phyloP scores from a whole-genome alignment of 1,284 basidiomycete species.

The Puccinia horiana region DNA sequence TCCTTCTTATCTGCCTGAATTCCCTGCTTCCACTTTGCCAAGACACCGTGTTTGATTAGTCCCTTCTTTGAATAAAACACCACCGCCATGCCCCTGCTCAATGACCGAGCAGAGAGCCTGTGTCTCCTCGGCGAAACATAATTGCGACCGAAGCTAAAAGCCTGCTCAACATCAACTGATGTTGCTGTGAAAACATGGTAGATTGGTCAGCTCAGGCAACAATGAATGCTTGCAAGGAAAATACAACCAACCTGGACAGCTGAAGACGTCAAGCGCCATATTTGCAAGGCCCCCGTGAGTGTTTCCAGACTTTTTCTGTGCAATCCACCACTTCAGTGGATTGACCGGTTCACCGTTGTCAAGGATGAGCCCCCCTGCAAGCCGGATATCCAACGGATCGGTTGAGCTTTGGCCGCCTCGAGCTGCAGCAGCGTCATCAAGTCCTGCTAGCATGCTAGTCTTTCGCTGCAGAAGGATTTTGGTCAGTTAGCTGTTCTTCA shows the following conservation, averaged over 20 bases:
- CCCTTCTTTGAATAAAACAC: neutral
- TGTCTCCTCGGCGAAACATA: neutral
- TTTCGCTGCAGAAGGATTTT: no score
- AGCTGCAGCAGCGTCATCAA: neutral
- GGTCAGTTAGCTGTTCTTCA: no score
- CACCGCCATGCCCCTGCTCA: constrained; percentile 5
- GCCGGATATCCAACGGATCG: neutral
- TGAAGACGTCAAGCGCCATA: neutral
- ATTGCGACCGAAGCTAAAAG: neutral
- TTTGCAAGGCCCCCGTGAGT: neutral
- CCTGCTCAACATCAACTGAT: neutral
- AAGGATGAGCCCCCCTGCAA: neutral
- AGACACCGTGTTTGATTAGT: neutral
- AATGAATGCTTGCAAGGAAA: no score
- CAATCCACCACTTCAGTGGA: neutral
- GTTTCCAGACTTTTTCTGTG: neutral
- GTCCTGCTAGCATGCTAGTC: constrained; percentile 5
- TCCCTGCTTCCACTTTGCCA: neutral
- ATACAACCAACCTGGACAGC: neutral
- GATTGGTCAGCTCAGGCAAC: no score
- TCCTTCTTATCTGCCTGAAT: neutral
- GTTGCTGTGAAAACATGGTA: neutral
- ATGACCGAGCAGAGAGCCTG: neutral
- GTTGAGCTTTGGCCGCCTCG: neutral
- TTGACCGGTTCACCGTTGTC: neutral